These are phyloP conservation scores for Amanita rubescens DNA, from an alignment of 768 basidiomycete genomes.

Conservation along the genomic window DNA sequence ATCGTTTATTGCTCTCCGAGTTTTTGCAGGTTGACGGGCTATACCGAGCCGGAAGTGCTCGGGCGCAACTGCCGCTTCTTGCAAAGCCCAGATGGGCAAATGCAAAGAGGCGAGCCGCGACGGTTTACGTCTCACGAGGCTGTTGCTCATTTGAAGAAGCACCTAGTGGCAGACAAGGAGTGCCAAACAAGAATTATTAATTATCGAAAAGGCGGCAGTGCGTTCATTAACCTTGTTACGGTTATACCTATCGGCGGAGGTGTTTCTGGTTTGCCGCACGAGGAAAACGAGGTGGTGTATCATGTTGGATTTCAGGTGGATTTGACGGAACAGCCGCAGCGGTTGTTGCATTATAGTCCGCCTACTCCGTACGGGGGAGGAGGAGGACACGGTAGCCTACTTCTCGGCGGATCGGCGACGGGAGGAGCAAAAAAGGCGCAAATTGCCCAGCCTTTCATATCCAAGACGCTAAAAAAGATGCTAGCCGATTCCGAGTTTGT, in stretches of 20 bases:
- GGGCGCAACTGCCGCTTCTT: slow-evolving; percentile 90
- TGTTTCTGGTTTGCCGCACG: slow-evolving; percentile 47
- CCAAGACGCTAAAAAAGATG: slow-evolving; percentile 45
- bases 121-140: slow-evolving; percentile 62
- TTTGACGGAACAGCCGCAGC: slow-evolving; percentile 80
- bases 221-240: slow-evolving; percentile 90
- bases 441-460: slow-evolving; percentile 31
- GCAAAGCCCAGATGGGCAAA: slow-evolving; percentile 60
- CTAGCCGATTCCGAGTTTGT: slow-evolving; percentile 42
- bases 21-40: slow-evolving; percentile 75
- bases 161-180: slow-evolving; percentile 70
- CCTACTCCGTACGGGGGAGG: too few species aligned
- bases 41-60: slow-evolving; percentile 65
- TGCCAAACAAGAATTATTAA: slow-evolving; percentile 86
- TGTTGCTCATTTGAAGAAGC: slow-evolving; percentile 52
- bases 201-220: slow-evolving; percentile 74
- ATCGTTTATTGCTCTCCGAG: slow-evolving; percentile 88
- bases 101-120: slow-evolving; percentile 31
- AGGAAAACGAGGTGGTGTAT: slow-evolving; percentile 68
- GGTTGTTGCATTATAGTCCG: slow-evolving; percentile 74
- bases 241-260: slow-evolving; percentile 83
- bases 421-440: slow-evolving; percentile 25
- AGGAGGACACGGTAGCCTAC: slow-evolving; percentile 21
- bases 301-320: slow-evolving; percentile 97
- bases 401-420: slow-evolving; percentile 1